A percentile compares a stretch with the other conserved stretches of the same genome.
Conservation (phyloP, 176 grass and related monocot genomes). For the Carex pumila region DNA sequence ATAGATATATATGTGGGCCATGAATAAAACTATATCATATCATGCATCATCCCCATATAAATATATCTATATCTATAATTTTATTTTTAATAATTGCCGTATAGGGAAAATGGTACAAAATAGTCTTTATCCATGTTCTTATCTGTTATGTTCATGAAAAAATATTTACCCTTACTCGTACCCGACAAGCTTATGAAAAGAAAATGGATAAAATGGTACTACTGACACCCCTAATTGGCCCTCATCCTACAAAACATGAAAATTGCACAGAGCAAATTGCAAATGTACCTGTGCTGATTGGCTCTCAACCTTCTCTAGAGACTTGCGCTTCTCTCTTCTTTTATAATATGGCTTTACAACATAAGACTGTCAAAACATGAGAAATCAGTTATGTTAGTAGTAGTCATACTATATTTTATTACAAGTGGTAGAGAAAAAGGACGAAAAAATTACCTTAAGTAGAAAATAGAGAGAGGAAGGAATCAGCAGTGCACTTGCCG, state of each 20-base stretch:
- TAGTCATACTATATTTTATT: background rate
- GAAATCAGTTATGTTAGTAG: slow-evolving; percentile 23
- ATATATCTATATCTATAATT: too few relatives aligned
- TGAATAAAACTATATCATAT: too few relatives aligned
- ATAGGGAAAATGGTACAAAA: too few relatives aligned
- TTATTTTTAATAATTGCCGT: too few relatives aligned
- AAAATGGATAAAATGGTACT: too few relatives aligned
- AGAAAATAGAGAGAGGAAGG: slow-evolving; percentile 95
- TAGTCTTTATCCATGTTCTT: too few relatives aligned
- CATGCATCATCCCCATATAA: too few relatives aligned
- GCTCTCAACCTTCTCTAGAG: slow-evolving; percentile 58
- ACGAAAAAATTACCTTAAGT: slow-evolving; percentile 57
- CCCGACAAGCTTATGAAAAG: too few relatives aligned
- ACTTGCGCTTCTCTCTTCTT: slow-evolving; percentile 55
- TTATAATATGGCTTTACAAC: slow-evolving; percentile 76
- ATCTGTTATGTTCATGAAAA: too few relatives aligned
- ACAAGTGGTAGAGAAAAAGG: slow-evolving; percentile 13
- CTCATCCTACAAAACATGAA: slow-evolving; percentile 20
- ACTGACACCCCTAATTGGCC: background rate
- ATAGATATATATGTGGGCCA: too few relatives aligned
- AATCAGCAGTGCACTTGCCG: slow-evolving; percentile 65
- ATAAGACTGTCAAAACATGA: slow-evolving; percentile 58
- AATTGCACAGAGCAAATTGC: slow-evolving; percentile 5
- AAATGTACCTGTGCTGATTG: slow-evolving; percentile 59
- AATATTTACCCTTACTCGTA: too few relatives aligned